A percentile compares a stretch with the other conserved stretches of the same genome.
phyloP scores from a whole-genome alignment of 129 eudicot genomes.

The Pittosporum tobira region DNA sequence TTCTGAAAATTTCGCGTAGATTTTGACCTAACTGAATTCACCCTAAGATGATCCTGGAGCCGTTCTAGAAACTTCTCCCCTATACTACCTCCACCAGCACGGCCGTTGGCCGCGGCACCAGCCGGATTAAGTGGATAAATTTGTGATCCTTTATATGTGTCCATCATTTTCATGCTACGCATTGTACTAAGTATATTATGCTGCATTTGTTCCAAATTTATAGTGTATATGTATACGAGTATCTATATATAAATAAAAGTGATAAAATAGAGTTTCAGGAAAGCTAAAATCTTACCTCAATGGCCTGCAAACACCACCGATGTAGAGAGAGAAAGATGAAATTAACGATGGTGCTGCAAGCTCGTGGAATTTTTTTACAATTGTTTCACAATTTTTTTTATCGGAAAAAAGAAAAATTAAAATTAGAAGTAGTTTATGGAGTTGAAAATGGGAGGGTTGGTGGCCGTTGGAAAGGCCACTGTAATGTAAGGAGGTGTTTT shows the following conservation, averaged over 20 bases:
- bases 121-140: slow-evolving; percentile 25
- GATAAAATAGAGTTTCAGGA: neutral
- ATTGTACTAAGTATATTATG: slow-evolving; percentile 31
- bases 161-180: slow-evolving; percentile 44
- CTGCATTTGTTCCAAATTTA: slow-evolving; percentile 26
- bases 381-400: neutral
- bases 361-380: neutral
- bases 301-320: slow-evolving; percentile 27
- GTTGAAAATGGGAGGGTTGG: slow-evolving; percentile 2
- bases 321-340: neutral
- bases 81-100: slow-evolving; percentile 24
- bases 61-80: slow-evolving; percentile 49
- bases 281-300: neutral
- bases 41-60: slow-evolving; percentile 41
- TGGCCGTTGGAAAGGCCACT: slow-evolving; percentile 11
- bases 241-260: neutral
- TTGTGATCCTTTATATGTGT: slow-evolving; percentile 35
- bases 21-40: slow-evolving; percentile 33
- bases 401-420: neutral
- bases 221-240: neutral
- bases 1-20: slow-evolving; percentile 23
- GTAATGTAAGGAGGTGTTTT: neutral
- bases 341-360: slow-evolving; percentile 25
- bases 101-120: neutral
- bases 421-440: neutral